Conservation (phyloP, 441 rosid genomes). For the Daphne laureola region DNA sequence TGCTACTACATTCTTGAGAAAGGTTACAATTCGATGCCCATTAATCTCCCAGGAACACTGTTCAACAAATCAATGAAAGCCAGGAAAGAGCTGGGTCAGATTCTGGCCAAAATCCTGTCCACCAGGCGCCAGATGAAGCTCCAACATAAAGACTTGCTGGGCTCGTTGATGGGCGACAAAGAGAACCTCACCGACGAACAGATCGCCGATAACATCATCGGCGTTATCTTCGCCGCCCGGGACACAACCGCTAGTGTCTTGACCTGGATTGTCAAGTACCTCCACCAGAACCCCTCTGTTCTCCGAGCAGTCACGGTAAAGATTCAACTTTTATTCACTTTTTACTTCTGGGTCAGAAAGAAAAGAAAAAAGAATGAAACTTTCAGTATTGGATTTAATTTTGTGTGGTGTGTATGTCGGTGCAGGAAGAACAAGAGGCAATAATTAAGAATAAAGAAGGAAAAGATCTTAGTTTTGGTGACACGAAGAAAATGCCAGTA, state of each 20-base stretch:
- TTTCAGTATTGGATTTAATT: constrained; percentile 5
- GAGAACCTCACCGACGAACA: constrained; percentile 76
- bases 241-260: constrained; percentile 95
- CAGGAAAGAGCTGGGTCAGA: constrained; percentile 68
- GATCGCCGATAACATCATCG: constrained; percentile 89
- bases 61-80: constrained; percentile 89
- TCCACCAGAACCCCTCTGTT: constrained; percentile 71
- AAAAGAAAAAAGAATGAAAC: background rate
- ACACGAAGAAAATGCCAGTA: constrained; percentile 82
- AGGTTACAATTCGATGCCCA: constrained; percentile 95
- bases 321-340: too few relatives aligned
- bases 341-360: background rate
- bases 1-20: constrained; percentile 89
- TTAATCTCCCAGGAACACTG: constrained; percentile 83
- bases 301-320: constrained; percentile 85
- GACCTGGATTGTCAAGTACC: constrained; percentile 90
- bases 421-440: constrained; percentile 81
- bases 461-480: constrained; percentile 51
- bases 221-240: constrained; percentile 91
- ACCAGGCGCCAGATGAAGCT: constrained; percentile 50
- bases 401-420: constrained; percentile 4
- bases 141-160: constrained; percentile 58
- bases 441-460: constrained; percentile 35
- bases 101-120: constrained; percentile 60
- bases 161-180: constrained; percentile 85